Conservation (phyloP, 371 early-diverging fungal genomes). For the Mucor piriformis region DNA sequence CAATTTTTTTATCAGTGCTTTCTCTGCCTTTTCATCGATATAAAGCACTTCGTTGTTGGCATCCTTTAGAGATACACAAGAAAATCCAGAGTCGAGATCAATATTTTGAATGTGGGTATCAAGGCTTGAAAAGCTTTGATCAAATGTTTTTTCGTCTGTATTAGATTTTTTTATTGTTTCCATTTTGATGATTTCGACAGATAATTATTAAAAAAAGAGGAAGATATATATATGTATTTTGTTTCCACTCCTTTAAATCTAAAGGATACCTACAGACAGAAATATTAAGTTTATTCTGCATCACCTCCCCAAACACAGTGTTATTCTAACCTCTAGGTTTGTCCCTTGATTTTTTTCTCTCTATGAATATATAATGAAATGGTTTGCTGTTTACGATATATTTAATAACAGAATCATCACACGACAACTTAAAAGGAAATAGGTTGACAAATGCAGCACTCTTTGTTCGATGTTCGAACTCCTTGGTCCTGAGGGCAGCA, state of each 20-base stretch:
- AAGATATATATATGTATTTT: background rate
- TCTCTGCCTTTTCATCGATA: constrained; percentile 21
- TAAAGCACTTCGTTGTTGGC: background rate
- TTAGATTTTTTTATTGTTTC: background rate
- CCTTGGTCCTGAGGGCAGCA: no score
- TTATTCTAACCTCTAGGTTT: background rate
- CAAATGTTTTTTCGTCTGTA: background rate
- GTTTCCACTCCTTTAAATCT: constrained; percentile 3
- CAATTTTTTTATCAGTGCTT: constrained; percentile 31
- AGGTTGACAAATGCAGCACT: no score
- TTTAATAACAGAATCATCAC: no score
- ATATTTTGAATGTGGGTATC: background rate
- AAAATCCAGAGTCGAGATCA: constrained; percentile 10
- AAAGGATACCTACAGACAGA: background rate
- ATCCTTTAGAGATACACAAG: background rate
- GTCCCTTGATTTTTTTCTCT: constrained; percentile 6
- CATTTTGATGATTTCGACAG: background rate
- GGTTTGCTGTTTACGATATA: no score
- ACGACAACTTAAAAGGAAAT: no score
- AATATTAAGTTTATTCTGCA: constrained; percentile 6
- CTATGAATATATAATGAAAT: background rate
- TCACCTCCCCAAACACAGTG: constrained; percentile 7
- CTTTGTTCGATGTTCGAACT: no score
- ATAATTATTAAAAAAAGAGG: background rate
- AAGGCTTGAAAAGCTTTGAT: background rate